Percentiles rank a stretch among this genome's conserved stretches.
phyloP scores from a whole-genome alignment of 805 yeast genomes.

The Candida tibetensis region DNA sequence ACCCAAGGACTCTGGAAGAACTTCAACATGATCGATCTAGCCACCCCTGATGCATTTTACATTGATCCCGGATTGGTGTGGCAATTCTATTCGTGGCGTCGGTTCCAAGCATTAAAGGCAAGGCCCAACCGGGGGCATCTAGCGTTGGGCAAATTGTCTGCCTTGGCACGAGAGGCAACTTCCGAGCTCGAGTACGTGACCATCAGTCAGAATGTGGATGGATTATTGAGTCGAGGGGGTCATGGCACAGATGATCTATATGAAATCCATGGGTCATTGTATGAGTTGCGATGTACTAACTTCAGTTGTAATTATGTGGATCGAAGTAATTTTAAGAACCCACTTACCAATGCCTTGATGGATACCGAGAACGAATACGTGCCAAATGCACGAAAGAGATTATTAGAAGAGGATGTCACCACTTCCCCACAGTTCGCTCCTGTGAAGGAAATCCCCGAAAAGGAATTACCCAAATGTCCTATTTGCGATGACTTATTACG shows the following conservation, averaged over 20 bases:
- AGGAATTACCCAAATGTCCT: conserved; percentile 74
- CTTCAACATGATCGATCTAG: conserved; percentile 76
- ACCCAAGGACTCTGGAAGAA: conserved; percentile 74
- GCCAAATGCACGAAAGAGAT: conserved; percentile 12
- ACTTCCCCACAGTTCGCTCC: conserved; percentile 47
- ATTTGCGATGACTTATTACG: conserved; percentile 63
- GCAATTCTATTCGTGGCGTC: conserved; percentile 77
- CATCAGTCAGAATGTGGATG: conserved; percentile 83
- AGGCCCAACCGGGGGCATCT: conserved; percentile 72
- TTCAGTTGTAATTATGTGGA: conserved; percentile 67
- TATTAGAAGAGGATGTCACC: conserved; percentile 9
- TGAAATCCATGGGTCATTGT: conserved; percentile 79
- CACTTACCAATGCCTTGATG: conserved; percentile 54
- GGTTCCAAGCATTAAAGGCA: conserved; percentile 63
- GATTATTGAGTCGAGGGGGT: conserved; percentile 62
- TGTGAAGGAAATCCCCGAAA: conserved; percentile 44
- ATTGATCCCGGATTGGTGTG: conserved; percentile 83
- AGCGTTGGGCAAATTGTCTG: conserved; percentile 63
- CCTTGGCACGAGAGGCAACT: conserved; percentile 18
- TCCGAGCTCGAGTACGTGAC: conserved; percentile 47
- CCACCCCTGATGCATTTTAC: conserved; percentile 88
- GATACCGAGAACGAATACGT: conserved; percentile 38
- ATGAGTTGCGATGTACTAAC: conserved; percentile 69
- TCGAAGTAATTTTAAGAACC: conserved; percentile 50
- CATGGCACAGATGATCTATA: conserved; percentile 52